These are phyloP conservation scores for Neurospora sp. DNA, from an alignment of 2,329 filamentous ascomycete genomes.

Conservation along the genomic window DNA sequence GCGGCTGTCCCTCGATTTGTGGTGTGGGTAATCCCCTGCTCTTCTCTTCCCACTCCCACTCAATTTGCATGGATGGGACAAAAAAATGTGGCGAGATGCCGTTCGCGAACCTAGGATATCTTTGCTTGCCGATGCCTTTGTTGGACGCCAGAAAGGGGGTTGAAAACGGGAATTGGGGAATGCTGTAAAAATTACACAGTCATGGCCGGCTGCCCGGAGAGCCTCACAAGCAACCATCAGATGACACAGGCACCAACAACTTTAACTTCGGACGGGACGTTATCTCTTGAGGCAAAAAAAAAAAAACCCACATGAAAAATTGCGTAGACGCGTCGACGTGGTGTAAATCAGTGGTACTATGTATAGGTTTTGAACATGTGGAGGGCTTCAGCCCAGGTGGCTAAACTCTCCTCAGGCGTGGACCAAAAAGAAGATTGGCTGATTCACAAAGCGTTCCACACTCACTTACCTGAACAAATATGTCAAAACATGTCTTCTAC, in stretches of 20 bases:
- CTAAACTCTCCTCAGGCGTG: background rate
- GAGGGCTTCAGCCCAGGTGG: background rate
- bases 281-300: background rate
- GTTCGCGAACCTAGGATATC: background rate
- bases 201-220: background rate
- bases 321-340: background rate
- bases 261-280: background rate
- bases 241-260: background rate
- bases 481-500: background rate
- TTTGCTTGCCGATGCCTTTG: background rate
- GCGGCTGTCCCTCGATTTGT: background rate
- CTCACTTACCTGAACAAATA: background rate
- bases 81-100: background rate
- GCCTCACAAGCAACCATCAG: background rate
- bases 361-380: background rate
- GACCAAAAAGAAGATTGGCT: background rate
- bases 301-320: background rate
- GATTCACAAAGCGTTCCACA: background rate
- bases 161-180: background rate
- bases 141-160: background rate
- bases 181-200: background rate
- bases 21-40: conserved; percentile 3
- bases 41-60: background rate
- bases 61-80: conserved; percentile 1
- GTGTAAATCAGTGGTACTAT: background rate